A percentile compares a stretch with the other conserved stretches of the same genome.
Evolutionary conservation across 768 basidiomycete species (phyloP).

Genomic region (Leccinum broughii): DNA sequence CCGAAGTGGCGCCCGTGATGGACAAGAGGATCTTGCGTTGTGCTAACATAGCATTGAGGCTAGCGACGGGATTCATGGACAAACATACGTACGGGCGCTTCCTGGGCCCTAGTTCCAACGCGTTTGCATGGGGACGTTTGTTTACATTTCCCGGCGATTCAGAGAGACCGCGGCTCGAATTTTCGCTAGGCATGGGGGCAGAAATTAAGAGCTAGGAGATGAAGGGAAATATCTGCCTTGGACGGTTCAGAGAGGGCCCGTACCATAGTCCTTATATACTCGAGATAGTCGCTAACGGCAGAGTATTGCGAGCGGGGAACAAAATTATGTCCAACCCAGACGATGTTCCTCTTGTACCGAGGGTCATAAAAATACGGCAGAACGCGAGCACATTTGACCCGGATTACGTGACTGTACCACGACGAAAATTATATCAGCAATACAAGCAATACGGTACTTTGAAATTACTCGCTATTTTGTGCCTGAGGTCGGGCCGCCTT

Average conservation of each 20-base stretch:
- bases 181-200: not conserved
- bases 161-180: not conserved
- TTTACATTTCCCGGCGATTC: not conserved
- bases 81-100: not conserved
- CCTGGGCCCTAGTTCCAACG: not conserved
- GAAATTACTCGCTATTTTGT: too few relatives aligned
- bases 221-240: not conserved
- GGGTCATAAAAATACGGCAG: too few relatives aligned
- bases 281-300: not conserved
- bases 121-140: not conserved
- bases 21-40: not conserved
- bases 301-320: too few relatives aligned
- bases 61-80: not conserved
- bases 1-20: not conserved
- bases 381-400: too few relatives aligned
- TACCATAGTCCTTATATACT: not conserved
- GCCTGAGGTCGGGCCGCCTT: too few relatives aligned
- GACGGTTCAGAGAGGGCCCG: not conserved
- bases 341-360: too few relatives aligned
- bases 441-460: too few relatives aligned
- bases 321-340: too few relatives aligned
- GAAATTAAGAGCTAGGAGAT: not conserved
- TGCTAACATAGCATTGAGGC: not conserved
- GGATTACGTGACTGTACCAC: too few relatives aligned
- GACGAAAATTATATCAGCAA: too few relatives aligned